phyloP scores from a whole-genome alignment of 441 rosid species.

The Omphalea diandra region DNA sequence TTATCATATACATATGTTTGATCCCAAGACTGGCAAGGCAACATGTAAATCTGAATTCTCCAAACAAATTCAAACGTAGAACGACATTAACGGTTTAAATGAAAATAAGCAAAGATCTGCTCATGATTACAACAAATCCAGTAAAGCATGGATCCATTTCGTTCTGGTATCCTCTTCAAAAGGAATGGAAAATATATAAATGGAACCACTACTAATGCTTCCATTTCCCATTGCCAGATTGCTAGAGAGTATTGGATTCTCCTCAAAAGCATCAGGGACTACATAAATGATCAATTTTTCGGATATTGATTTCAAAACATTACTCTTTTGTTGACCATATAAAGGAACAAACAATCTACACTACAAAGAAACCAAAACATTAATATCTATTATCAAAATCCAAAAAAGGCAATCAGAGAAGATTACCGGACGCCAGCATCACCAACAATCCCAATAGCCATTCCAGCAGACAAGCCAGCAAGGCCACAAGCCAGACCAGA shows the following conservation, averaged over 20 bases:
- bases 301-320: neutral
- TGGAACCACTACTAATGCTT: too few species aligned
- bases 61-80: neutral
- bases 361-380: neutral
- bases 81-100: neutral
- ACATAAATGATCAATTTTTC: too few species aligned
- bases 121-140: neutral
- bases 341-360: neutral
- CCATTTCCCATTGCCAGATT: too few species aligned
- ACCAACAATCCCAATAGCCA: conserved; percentile 48
- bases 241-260: too few species aligned
- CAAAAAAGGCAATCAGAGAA: neutral
- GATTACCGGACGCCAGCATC: conserved; percentile 44
- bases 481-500: too few species aligned
- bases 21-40: neutral
- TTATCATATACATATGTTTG: neutral
- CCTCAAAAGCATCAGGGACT: too few species aligned
- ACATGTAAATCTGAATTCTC: neutral
- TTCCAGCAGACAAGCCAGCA: conserved; percentile 46
- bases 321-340: neutral
- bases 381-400: neutral
- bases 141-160: neutral
- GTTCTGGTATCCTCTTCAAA: neutral
- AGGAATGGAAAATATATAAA: neutral
- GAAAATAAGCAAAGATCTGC: neutral